A percentile compares a stretch with the other conserved stretches of the same genome.
Evolutionary conservation across 495 filamentous ascomycete genomes (phyloP).

Genomic region (Gamarada debralockiae): DNA sequence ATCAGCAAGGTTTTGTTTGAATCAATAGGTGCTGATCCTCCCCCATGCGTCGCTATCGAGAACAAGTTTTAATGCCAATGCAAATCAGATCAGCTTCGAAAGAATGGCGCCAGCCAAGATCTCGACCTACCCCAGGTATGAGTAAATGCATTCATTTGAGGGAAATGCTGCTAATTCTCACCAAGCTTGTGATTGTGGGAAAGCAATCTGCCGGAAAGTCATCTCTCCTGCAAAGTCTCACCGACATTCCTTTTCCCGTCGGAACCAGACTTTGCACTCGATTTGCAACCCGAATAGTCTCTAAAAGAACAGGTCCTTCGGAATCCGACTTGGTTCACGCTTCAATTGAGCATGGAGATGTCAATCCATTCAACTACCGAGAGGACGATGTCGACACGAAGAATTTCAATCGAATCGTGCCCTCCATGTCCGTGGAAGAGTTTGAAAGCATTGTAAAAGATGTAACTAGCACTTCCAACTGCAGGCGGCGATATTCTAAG

Average conservation of each 20-base stretch:
- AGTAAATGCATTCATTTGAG: not conserved
- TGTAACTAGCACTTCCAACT: constrained; percentile 19
- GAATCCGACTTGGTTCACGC: not conserved
- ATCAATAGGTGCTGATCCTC: constrained; percentile 8
- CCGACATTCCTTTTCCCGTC: constrained; percentile 46
- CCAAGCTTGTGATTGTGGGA: constrained; percentile 52
- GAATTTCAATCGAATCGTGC: not conserved
- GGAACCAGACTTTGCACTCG: constrained; percentile 51
- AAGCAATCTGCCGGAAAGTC: constrained; percentile 52
- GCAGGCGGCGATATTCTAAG: not conserved
- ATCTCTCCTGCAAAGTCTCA: constrained; percentile 47
- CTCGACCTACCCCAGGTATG: constrained; percentile 19
- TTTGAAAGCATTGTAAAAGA: constrained; percentile 4
- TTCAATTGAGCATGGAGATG: constrained; percentile 4
- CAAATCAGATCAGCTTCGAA: no score
- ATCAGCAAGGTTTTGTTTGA: constrained; percentile 3
- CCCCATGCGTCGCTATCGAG: no score
- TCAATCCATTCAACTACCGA: constrained; percentile 3
- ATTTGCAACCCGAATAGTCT: constrained; percentile 49
- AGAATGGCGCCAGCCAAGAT: constrained; percentile 9
- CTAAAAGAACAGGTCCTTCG: constrained; percentile 32
- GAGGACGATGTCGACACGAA: not conserved
- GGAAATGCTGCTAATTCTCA: not conserved
- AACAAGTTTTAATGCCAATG: no score
- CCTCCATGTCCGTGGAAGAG: not conserved